Percentiles rank a stretch among this genome's conserved stretches.
phyloP scores from a whole-genome alignment of 345 rosid species.

The Ceriops tagal region DNA sequence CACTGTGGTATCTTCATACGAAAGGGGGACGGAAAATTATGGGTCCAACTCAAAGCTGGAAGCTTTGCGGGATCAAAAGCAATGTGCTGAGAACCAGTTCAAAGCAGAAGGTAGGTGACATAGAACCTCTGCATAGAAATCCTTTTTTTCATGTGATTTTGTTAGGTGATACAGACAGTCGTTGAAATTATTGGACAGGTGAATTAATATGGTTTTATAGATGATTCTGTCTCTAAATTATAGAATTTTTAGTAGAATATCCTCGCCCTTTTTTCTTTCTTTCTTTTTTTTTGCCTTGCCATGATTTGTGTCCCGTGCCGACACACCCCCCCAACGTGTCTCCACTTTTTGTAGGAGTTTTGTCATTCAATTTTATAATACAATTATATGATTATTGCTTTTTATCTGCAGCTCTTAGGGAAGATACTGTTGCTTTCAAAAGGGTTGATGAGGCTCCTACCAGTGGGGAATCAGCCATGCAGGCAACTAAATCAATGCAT shows the following conservation, averaged over 20 bases:
- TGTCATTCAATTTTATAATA: neutral
- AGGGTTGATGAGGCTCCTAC: conserved; percentile 46
- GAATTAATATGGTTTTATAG: neutral
- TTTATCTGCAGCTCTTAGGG: conserved; percentile 50
- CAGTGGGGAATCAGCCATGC: conserved; percentile 40
- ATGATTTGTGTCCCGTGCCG: neutral
- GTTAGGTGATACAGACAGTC: conserved; percentile 1
- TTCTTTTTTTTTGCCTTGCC: neutral
- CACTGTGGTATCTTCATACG: conserved; percentile 30
- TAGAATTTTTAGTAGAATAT: neutral
- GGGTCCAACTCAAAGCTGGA: conserved; percentile 32
- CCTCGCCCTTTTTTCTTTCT: neutral
- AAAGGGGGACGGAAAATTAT: conserved; percentile 22
- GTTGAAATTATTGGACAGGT: neutral
- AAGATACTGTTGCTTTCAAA: conserved; percentile 39
- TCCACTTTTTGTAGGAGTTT: too few species aligned
- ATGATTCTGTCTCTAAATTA: neutral
- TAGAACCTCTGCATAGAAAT: neutral
- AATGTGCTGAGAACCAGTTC: conserved; percentile 39
- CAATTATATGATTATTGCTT: conserved; percentile 6
- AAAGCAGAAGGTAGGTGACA: conserved; percentile 51
- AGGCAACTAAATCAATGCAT: conserved; percentile 39
- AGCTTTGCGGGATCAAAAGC: conserved; percentile 25
- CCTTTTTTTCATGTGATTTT: conserved; percentile 17
- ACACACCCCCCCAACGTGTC: too few species aligned